Percentiles rank a stretch among this genome's conserved stretches.
Evolutionary conservation across 371 early-diverging fungal species (phyloP).

Genomic region (Dipsacomyces acuminosporus): DNA sequence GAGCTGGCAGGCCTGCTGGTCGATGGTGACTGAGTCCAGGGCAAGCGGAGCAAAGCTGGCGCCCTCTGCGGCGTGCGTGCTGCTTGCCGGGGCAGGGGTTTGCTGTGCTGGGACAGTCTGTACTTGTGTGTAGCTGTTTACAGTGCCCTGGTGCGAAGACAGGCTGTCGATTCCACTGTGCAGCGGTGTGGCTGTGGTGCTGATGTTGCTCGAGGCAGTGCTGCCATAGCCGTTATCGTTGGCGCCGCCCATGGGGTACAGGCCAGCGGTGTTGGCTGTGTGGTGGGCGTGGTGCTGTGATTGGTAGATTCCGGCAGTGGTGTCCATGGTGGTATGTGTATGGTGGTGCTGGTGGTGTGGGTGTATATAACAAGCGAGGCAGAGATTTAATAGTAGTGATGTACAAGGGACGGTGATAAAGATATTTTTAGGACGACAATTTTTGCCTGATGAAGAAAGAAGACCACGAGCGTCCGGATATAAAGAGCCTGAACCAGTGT

Average conservation of each 20-base stretch:
- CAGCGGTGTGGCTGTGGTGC: background rate
- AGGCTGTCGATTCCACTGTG: background rate
- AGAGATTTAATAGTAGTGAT: background rate
- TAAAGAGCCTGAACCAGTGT: too few relatives aligned
- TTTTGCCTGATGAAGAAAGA: too few relatives aligned
- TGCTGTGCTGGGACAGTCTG: background rate
- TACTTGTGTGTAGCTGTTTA: too few relatives aligned
- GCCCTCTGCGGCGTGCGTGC: too few relatives aligned
- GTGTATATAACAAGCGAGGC: background rate
- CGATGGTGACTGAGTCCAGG: background rate
- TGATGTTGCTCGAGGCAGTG: too few relatives aligned
- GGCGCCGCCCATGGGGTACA: slow-evolving; percentile 7
- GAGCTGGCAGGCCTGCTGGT: slow-evolving; percentile 1
- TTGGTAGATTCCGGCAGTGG: slow-evolving; percentile 18
- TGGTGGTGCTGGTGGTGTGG: too few relatives aligned
- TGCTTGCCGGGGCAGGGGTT: background rate
- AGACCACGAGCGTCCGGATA: too few relatives aligned
- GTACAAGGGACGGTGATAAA: too few relatives aligned
- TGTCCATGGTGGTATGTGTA: too few relatives aligned
- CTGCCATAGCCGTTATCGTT: too few relatives aligned
- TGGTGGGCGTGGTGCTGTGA: slow-evolving; percentile 10
- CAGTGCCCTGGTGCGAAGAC: too few relatives aligned
- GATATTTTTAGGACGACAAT: too few relatives aligned
- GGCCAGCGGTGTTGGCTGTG: slow-evolving; percentile 3
- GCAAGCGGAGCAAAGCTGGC: background rate